Base-by-base conservation (phyloP, 805 yeast genomes). In the Teunomyces funiuensis region DNA sequence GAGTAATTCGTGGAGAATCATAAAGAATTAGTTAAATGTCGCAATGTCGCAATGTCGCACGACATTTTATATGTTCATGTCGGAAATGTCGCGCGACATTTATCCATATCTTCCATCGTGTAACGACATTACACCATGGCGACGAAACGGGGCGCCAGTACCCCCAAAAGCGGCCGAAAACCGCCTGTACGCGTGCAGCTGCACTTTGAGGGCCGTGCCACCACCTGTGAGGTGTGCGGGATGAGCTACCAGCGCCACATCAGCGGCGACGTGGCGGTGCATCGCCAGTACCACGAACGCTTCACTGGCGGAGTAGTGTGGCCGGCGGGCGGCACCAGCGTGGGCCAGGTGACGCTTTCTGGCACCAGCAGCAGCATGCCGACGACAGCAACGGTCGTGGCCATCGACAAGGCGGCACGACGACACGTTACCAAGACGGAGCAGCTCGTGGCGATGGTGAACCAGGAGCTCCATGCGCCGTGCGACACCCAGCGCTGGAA, bases 381-480 rank as follows among this genome's bases (percentile, higher is more conserved):
- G 1, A 8, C 10, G 14, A 34, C 37, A 4, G 28, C 37, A 10
- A 13, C 28, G 11, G 51, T 54, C 8, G 40, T 39, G 20, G 41
- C 62, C 3, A 39, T 52, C 6, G 45, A 38, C 9, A 42, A 42
- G 29, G 15, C 22, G 10, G 23, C 17, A 4, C 14, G 13, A 27
- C 41, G 42, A 5, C 42, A 48, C 1, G 52, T 67, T 4, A 61
- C 59, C 36, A 60, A 54, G 33, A 44, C 48, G 6, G 45, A 44
- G 26, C 47, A 51, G 30, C 53, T 81, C 3, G 55, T 85, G 43
- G 61, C 65, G 0, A 61, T 82, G 55, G 85, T 78, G 6, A 83
- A 85, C 54, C 66, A 61, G 5, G 85, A 79, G 46, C 61, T 85
- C 36, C 76, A 73, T 57, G 88, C 90, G 0, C 83, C 70, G 0